These are phyloP conservation scores for Populus nigra DNA, from an alignment of 345 rosid species.

Conservation along the genomic window DNA sequence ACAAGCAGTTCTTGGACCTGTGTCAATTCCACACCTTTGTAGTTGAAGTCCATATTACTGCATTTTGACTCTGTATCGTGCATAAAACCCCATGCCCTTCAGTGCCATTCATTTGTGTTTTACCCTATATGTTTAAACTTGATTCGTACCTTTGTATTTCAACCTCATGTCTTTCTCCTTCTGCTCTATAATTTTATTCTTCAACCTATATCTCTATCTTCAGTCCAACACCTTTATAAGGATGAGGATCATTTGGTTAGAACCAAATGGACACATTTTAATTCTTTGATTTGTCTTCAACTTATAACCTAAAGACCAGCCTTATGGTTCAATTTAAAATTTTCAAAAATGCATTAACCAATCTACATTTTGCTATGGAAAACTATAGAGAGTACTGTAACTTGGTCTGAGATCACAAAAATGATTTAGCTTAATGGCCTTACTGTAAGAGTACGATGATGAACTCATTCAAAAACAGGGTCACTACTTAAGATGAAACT, in stretches of 20 bases:
- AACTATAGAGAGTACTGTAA: not conserved
- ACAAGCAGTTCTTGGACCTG: not conserved
- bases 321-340: not conserved
- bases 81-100: not conserved
- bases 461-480: not conserved
- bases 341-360: not conserved
- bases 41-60: not conserved
- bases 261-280: not conserved
- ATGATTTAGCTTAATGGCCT: not conserved
- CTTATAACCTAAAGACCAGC: not conserved
- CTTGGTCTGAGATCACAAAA: not conserved
- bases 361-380: not conserved
- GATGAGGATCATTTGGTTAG: not conserved
- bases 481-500: not conserved
- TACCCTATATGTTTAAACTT: not conserved
- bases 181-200: not conserved
- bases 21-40: not conserved
- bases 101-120: not conserved
- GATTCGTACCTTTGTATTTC: not conserved
- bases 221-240: not conserved
- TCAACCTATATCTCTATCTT: not conserved
- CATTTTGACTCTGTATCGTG: not conserved
- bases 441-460: not conserved
- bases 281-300: not conserved
- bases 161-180: not conserved